A percentile compares a stretch with the other conserved stretches of the same genome.
These are phyloP conservation scores for Datura wrightii DNA, from an alignment of 257 asterid species.

Conservation along the genomic window DNA sequence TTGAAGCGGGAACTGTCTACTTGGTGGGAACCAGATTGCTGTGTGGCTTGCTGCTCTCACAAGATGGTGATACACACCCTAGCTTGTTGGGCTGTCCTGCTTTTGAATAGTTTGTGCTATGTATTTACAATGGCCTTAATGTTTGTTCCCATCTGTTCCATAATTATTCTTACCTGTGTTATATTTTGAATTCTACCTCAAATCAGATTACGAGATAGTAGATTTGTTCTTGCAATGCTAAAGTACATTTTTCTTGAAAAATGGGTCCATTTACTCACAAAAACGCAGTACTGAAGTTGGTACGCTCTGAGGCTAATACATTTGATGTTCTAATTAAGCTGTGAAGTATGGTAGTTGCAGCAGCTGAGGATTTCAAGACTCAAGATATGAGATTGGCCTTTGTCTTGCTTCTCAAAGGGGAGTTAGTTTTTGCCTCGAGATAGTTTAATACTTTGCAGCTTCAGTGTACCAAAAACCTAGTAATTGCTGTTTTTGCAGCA, in stretches of 20 bases:
- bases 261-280: not conserved
- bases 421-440: not conserved
- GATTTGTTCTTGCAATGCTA: conserved; percentile 25
- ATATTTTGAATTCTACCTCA: conserved; percentile 11
- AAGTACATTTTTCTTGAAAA: not conserved
- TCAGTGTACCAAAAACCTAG: not conserved
- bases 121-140: conserved; percentile 36
- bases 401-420: not conserved
- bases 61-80: conserved; percentile 26
- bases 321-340: not conserved
- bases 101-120: conserved; percentile 51
- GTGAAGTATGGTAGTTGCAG: not conserved
- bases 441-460: not conserved
- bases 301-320: not conserved
- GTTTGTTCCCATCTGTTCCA: conserved; percentile 30
- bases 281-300: not conserved
- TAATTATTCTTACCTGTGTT: conserved; percentile 30
- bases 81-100: conserved; percentile 38
- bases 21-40: conserved; percentile 29
- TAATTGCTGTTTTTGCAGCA: not conserved
- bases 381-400: not conserved
- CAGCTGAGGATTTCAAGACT: not conserved
- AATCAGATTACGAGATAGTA: conserved; percentile 21
- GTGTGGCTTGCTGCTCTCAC: conserved; percentile 19
- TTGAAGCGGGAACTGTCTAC: conserved; percentile 17